Conservation (phyloP, 1,139 yeast species). For the Eremothecium sinecaudum region DNA sequence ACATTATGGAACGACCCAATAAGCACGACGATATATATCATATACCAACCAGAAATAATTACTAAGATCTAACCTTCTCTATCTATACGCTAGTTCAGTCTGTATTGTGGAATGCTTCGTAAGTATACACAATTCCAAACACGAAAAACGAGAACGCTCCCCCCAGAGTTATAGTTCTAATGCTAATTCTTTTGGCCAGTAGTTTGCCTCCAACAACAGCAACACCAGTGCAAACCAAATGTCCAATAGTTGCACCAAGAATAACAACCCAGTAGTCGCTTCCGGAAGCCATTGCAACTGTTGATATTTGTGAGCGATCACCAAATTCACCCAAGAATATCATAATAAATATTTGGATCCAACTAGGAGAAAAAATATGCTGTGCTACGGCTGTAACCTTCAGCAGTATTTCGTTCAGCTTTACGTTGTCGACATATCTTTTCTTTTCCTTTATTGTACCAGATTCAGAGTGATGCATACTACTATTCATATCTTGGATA, state of each 20-base stretch:
- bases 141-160: constrained; percentile 81
- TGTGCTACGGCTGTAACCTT: constrained; percentile 43
- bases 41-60: no score
- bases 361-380: constrained; percentile 70
- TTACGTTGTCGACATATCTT: constrained; percentile 7
- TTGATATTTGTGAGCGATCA: constrained; percentile 94
- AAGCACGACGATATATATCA: no score
- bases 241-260: constrained; percentile 84
- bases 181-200: constrained; percentile 77
- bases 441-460: constrained; percentile 32
- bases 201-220: constrained; percentile 94
- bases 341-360: constrained; percentile 94
- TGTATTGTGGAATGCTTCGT: constrained; percentile 40
- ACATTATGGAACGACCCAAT: no score
- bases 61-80: no score
- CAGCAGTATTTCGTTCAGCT: constrained; percentile 8
- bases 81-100: constrained; percentile 7
- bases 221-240: constrained; percentile 76
- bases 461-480: constrained; percentile 48
- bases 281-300: constrained; percentile 98
- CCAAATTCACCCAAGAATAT: constrained; percentile 99
- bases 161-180: constrained; percentile 85
- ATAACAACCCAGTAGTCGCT: constrained; percentile 86
- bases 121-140: constrained; percentile 72
- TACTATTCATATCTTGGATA: constrained; percentile 45